phyloP scores from a whole-genome alignment of 176 grass and related monocot genomes.

The Areca catechu region DNA sequence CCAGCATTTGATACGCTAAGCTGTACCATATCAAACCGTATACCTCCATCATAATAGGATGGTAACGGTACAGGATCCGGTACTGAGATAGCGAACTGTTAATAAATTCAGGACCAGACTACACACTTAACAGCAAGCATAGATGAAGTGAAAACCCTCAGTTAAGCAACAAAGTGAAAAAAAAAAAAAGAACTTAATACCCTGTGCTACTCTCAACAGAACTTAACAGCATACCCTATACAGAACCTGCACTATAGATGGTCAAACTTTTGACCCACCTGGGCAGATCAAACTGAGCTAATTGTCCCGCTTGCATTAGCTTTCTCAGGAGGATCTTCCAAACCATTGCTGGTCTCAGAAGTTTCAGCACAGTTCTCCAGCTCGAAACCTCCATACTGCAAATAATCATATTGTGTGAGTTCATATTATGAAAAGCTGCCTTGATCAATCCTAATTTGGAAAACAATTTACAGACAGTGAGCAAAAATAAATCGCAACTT shows the following conservation, averaged over 20 bases:
- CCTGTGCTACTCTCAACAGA: neutral
- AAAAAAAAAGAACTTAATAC: too few species aligned
- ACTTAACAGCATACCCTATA: neutral
- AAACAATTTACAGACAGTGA: neutral
- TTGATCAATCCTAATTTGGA: neutral
- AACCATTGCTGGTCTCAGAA: neutral
- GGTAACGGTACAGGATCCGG: too few species aligned
- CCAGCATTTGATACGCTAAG: too few species aligned
- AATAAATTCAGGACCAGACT: too few species aligned
- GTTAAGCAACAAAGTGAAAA: too few species aligned
- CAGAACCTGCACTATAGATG: neutral
- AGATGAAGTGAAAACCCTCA: too few species aligned
- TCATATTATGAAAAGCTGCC: too few species aligned
- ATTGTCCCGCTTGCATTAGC: neutral
- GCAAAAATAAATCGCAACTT: too few species aligned
- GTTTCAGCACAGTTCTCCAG: neutral
- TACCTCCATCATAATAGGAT: too few species aligned
- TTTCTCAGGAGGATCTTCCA: neutral
- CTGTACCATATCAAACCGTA: too few species aligned
- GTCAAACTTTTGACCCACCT: neutral
- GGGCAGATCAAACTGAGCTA: neutral
- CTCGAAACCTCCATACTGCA: neutral
- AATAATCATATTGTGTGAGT: neutral
- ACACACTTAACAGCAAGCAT: too few species aligned
- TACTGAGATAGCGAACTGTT: too few species aligned